Conservation (phyloP, 768 basidiomycete genomes). For the Russula sp. region DNA sequence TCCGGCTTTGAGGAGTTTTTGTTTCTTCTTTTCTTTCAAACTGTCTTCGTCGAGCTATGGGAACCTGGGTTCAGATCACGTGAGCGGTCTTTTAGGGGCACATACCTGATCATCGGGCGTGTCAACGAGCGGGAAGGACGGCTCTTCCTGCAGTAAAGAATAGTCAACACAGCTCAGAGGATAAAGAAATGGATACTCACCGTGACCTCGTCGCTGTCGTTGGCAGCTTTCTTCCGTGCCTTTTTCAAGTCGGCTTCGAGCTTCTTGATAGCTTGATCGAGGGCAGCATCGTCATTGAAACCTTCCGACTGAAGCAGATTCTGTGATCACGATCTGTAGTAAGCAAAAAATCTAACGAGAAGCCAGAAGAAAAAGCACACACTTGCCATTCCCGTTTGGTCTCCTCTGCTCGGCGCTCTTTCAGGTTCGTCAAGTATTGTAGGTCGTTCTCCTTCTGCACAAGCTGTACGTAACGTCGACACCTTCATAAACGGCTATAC, state of each 20-base stretch:
- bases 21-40: conserved; percentile 91
- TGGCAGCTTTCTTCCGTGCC: conserved; percentile 72
- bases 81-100: background rate
- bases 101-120: conserved; percentile 80
- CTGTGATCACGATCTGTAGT: conserved; percentile 39
- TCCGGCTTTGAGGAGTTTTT: conserved; percentile 88
- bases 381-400: conserved; percentile 78
- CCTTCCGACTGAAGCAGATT: conserved; percentile 62
- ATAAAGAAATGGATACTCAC: conserved; percentile 34
- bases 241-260: conserved; percentile 76
- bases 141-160: conserved; percentile 57
- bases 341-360: conserved; percentile 7
- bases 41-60: conserved; percentile 80
- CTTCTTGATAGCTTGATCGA: conserved; percentile 84
- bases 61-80: background rate
- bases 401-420: conserved; percentile 56
- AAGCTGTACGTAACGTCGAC: conserved; percentile 44
- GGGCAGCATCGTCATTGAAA: conserved; percentile 69
- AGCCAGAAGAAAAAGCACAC: conserved; percentile 29
- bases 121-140: conserved; percentile 86
- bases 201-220: conserved; percentile 60
- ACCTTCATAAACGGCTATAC: background rate
- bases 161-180: conserved; percentile 1
- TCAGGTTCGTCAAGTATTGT: conserved; percentile 58
- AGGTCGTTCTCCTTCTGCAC: conserved; percentile 74